These are phyloP conservation scores for Globisporangium heterothallicum DNA, from an alignment of 352 stramenopile species.

Conservation along the genomic window DNA sequence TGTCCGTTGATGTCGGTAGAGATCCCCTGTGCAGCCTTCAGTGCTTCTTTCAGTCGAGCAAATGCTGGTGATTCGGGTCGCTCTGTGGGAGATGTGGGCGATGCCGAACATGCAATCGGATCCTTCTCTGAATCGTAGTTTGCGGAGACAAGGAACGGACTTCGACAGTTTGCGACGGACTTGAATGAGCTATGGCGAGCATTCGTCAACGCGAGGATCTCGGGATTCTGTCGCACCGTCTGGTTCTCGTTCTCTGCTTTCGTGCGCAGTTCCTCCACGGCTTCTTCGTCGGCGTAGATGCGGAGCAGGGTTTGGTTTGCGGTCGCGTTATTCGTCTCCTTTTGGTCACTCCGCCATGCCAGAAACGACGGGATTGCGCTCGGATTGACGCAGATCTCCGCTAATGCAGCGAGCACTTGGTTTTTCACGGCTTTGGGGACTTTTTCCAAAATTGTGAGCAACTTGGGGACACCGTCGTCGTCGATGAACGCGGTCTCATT, in stretches of 20 bases:
- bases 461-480: conserved; percentile 44
- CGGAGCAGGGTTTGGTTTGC: conserved; percentile 58
- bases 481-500: conserved; percentile 61
- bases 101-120: not conserved
- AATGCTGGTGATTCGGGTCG: conserved; percentile 60
- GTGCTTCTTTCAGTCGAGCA: conserved; percentile 59
- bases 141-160: conserved; percentile 31
- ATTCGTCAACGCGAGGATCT: conserved; percentile 23
- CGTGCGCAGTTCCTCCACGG: conserved; percentile 23
- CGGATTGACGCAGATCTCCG: conserved; percentile 69
- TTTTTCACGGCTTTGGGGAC: conserved; percentile 52
- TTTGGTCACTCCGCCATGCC: conserved; percentile 46
- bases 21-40: conserved; percentile 42
- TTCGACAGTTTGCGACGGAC: conserved; percentile 42
- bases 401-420: conserved; percentile 54
- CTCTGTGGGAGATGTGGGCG: conserved; percentile 5
- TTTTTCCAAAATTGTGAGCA: conserved; percentile 51
- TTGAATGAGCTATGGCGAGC: conserved; percentile 41
- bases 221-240: not conserved
- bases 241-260: not conserved
- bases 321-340: conserved; percentile 39
- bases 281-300: conserved; percentile 65
- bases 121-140: not conserved
- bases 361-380: conserved; percentile 62
- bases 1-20: conserved; percentile 11